Base-by-base conservation (phyloP, 2,329 filamentous ascomycete genomes). In the Ambrosiella cleistominuta region DNA sequence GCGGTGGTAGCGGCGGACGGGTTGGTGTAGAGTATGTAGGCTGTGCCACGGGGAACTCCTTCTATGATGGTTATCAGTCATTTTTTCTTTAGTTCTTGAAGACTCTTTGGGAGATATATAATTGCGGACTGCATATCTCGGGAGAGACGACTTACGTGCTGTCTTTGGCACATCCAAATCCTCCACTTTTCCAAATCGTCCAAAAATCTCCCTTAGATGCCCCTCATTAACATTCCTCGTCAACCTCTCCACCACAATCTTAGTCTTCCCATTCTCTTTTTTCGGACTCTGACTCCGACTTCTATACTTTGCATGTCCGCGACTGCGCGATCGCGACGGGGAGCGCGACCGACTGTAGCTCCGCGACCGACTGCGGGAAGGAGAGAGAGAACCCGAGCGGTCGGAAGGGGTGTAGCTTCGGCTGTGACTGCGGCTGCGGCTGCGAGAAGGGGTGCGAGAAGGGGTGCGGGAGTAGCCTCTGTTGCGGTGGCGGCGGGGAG, bases 191-290 rank as follows among this genome's bases (percentile, higher is more conserved):
- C 93, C 93, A 68, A 93, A 98, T 42, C 80, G 78, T 54, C 87
- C 85, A 67, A 98, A 98, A 61, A 98, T 95, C 68, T 98, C 93
- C 63, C 81, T 79, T 6, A 98, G 74, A 66, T 98, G 93, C 15
- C 80, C 79, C 68, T 91, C 87, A 60, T 87, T 94, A 64, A 98
- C 85, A 66, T 95, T 97, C 70, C 94, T 95, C 3, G 91, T 95
- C 66, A 98, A 76, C 62, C 94, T 90, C 70, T 98, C 93, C 52
- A 98, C 86, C 15, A 98, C 88, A 67, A 98, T 90, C 87, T 96
- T 65, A 2, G 38, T 7, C n/a, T 15, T 54, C 49, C 27, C 19
- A 15, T 15, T 54, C 49, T 35, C 19, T 40, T 54, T 17, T 49
- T 62, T 52, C 59, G 57, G 35, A 15, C 9, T 15, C 8, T 15